A percentile compares a stretch with the other conserved stretches of the same genome.
Conservation (phyloP, 305 asterid species). For the Fraxinus sp. region DNA sequence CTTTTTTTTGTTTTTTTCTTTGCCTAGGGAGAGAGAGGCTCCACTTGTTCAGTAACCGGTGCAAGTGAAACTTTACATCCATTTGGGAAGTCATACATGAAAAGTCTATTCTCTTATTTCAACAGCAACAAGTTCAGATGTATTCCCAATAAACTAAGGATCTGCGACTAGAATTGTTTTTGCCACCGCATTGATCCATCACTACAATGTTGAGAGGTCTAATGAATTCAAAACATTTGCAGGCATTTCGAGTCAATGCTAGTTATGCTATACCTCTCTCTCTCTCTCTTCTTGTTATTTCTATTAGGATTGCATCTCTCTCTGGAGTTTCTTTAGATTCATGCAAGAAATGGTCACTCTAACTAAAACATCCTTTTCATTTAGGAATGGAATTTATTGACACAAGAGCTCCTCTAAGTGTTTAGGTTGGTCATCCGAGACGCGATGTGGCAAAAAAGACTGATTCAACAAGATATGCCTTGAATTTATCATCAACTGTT, state of each 20-base stretch:
- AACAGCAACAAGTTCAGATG: not conserved
- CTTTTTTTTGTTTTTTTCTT: not conserved
- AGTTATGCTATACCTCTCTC: too few relatives aligned
- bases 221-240: not conserved
- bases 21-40: not conserved
- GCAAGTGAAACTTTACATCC: not conserved
- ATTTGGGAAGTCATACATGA: not conserved
- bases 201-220: not conserved
- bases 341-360: not conserved
- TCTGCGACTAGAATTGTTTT: not conserved
- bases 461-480: too few relatives aligned
- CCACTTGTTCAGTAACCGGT: not conserved
- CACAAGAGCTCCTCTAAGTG: too few relatives aligned
- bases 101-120: not conserved
- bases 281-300: not conserved
- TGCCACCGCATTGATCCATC: not conserved
- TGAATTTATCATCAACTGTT: not conserved
- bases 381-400: too few relatives aligned
- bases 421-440: too few relatives aligned
- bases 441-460: too few relatives aligned
- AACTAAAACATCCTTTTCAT: too few relatives aligned
- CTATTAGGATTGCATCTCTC: not conserved
- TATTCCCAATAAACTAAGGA: not conserved
- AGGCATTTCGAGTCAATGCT: not conserved
- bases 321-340: not conserved